Evolutionary conservation across 305 asterid genomes (phyloP), one percentile per base, ranked within the genome.

Genomic region (Solanum hybrid): DNA sequence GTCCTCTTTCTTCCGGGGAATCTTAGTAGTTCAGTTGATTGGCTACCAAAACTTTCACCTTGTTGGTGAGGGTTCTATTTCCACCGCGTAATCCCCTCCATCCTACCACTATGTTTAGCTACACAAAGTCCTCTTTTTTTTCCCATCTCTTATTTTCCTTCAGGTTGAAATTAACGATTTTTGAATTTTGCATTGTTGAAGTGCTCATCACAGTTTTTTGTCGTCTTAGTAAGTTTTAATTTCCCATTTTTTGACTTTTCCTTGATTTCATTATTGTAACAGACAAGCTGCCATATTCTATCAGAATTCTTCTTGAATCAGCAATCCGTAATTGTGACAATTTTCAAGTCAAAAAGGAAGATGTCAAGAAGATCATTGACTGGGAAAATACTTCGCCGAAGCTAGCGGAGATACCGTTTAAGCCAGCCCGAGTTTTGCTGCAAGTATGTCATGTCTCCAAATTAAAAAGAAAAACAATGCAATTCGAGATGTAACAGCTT

Each of bases 241-340:
- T n/a, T 87, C 89, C 41, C 9, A 12, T 90, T 15, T 76, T 36
- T 32, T n/a, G 15, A 27, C 38, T 14, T 20, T 24, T 79, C 70
- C 76, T 86, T 51, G 88, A 70, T 89, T 17, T 72, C 87, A 20
- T 72, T 33, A 90, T 70, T 82, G 39, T 84, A 72, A 45, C 96
- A 97, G 99, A 96, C 92, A 97, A 97, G 92, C 95, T 97, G 57
- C 99, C 99, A 6, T 97, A 95, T 92, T 97, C 98, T 83, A 97
- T 97, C 75, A 94, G 95, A 92, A 97, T 97, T 88, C 98, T 97
- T 91, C 95, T 96, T 10, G 99, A 97, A 90, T 96, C 99, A 15
- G 99, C 98, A 2, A 96, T 97, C 65, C 99, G 98, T 89, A 97
- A 97, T 88, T 97, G 99, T 92, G 99, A 97, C 20, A 96, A 95